Base-by-base conservation (phyloP, 805 yeast genomes). In the Zygoascus bituminiphila region DNA sequence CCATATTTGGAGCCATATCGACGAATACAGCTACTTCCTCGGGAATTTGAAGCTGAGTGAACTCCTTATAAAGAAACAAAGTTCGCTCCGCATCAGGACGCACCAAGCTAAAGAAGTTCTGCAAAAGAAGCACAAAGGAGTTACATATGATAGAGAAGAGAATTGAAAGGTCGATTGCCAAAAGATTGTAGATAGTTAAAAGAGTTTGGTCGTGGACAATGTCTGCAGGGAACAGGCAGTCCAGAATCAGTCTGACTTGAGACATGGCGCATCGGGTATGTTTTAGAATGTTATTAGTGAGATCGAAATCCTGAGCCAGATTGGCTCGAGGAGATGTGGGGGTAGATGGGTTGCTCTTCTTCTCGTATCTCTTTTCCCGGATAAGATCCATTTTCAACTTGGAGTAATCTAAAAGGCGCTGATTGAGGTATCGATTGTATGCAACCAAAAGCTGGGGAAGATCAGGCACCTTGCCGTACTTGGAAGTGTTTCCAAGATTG, bases 1-100 rank as follows among this genome's bases (percentile, higher is more conserved):
- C 46, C 39, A 43, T 24, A 31, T 47, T 52, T 25, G 53, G 50
- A 9, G 52, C 53, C 33, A 50, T 31, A 7, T 29, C 38, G 14
- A 44, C 45, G 35, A 51, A 54, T 6, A 44, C 20, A 9, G 21
- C 10, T 3, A 52, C 53, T 22, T 54, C 57, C 5, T 47, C 54
- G 20, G 47, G 17, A 9, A 50, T 42, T 21, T 52, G 51, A n/a
- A 54, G 49, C 49, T 52, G 55, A 10, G 54, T 52, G 48, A 46
- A 50, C 38, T 54, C 57, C 40, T 54, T 54, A 42, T 52, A 52
- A 10, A 51, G 33, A 33, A 50, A 52, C 22, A 54, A 45, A 14
- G 55, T 50, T 38, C 55, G 36, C 29, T 51, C 55, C n/a, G 57
- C 54, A 31, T 54, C 54, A 19, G 50, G 37, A 12, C 49, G 45